phyloP scores from a whole-genome alignment of 1,284 basidiomycete species.

The Microbotryum scabiosae region DNA sequence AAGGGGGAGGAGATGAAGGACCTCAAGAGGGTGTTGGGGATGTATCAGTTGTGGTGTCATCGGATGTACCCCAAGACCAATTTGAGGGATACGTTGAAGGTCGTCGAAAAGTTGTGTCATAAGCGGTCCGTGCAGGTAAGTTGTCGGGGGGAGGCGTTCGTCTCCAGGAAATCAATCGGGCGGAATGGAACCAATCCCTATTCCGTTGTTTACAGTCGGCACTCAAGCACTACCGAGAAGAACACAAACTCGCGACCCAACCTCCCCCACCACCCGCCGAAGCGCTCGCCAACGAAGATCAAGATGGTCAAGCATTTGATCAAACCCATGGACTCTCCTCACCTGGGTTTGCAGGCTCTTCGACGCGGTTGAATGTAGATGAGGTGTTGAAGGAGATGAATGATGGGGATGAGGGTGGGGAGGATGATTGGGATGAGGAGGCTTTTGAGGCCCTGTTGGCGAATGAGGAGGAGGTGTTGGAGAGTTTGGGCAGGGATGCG shows the following conservation, averaged over 20 bases:
- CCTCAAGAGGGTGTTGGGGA: slow-evolving; percentile 62
- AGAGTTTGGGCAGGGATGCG: slow-evolving; percentile 5
- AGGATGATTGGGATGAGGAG: neutral
- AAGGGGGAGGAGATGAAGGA: slow-evolving; percentile 85
- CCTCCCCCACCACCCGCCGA: neutral
- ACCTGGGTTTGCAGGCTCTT: neutral
- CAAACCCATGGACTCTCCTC: neutral
- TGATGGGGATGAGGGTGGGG: neutral
- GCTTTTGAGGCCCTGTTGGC: slow-evolving; percentile 2
- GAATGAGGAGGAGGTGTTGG: slow-evolving; percentile 14
- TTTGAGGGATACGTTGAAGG: slow-evolving; percentile 69
- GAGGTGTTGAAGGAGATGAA: neutral
- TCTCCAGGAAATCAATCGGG: neutral
- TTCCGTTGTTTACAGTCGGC: slow-evolving; percentile 1
- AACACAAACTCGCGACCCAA: slow-evolving; percentile 7
- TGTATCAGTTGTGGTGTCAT: slow-evolving; percentile 89
- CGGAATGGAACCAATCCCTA: too few species aligned
- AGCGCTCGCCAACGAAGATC: neutral
- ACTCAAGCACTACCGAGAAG: slow-evolving; percentile 21
- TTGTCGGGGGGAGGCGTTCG: slow-evolving; percentile 2
- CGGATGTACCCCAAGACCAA: slow-evolving; percentile 76
- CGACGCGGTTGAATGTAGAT: too few species aligned
- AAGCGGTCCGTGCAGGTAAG: slow-evolving; percentile 71
- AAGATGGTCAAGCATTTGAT: neutral
- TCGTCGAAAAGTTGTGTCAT: slow-evolving; percentile 77